These are phyloP conservation scores for Boletus vermiculosoides DNA, from an alignment of 768 basidiomycete genomes.

Conservation along the genomic window DNA sequence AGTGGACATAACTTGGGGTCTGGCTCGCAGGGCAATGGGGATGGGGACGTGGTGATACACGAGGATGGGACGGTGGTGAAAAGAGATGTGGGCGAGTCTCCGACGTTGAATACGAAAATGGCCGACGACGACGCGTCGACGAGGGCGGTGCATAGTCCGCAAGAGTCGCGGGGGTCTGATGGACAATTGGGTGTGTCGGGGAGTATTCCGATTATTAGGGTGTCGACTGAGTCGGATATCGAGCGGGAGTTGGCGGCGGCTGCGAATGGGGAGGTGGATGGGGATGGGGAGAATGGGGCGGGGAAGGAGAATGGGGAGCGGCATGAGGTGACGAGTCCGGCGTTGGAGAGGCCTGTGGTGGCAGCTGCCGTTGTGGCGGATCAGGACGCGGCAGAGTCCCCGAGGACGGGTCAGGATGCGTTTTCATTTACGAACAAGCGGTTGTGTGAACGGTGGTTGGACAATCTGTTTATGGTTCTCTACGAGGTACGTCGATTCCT, in stretches of 20 bases:
- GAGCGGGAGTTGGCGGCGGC: slow-evolving; percentile 40
- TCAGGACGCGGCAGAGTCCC: slow-evolving; percentile 21
- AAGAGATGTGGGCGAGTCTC: slow-evolving; percentile 11
- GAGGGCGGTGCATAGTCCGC: slow-evolving; percentile 48
- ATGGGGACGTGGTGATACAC: slow-evolving; percentile 46
- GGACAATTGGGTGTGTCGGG: slow-evolving; percentile 7
- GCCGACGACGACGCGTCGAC: slow-evolving; percentile 73
- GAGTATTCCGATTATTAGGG: slow-evolving; percentile 68
- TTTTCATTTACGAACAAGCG: slow-evolving; percentile 97
- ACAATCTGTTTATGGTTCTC: slow-evolving; percentile 97
- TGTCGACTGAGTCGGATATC: slow-evolving; percentile 69
- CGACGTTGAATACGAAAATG: background rate
- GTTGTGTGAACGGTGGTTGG: slow-evolving; percentile 95
- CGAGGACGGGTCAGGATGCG: slow-evolving; percentile 48
- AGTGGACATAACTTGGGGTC: slow-evolving; percentile 23
- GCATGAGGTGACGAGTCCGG: slow-evolving; percentile 24
- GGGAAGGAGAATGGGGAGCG: slow-evolving; percentile 25
- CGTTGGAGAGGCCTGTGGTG: slow-evolving; percentile 43
- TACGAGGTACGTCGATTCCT: slow-evolving; percentile 70
- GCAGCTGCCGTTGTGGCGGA: slow-evolving; percentile 38
- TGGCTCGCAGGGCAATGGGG: slow-evolving; percentile 18
- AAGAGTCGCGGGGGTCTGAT: slow-evolving; percentile 29
- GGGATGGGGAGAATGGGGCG: background rate
- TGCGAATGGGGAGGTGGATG: slow-evolving; percentile 23
- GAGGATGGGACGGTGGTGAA: slow-evolving; percentile 57